Evolutionary conservation across 192 early-diverging fungal genomes (phyloP), one percentile per base, ranked within the genome.

Genomic region (Coemansia sp.): DNA sequence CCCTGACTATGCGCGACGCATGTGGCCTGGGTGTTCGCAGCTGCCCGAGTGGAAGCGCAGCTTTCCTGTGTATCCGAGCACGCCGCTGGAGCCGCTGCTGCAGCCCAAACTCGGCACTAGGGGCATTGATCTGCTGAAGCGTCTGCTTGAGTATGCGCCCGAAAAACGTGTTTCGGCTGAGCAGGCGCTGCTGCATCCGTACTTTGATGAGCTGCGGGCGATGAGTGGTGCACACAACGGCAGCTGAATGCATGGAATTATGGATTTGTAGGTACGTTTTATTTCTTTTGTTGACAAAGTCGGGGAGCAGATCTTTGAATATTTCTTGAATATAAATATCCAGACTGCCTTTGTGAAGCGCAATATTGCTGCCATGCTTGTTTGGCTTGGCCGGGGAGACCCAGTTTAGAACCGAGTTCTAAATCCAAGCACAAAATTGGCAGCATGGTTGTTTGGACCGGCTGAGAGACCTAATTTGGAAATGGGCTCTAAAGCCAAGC

Each of bases 11-110:
- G 53, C 59, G 36, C 64, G 66, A 10, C 69, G 78, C 14, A 26
- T 66, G 14, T 97, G 95, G 95, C 95, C 96, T 6, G 84, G 84
- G 8, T 88, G 94, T 25, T 86, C 88, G 19, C 87, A 90, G 74
- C 77, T 96, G 21, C 94, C 94, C 31, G 95, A 97, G 31, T 98
- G 91, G 80, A 75, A 87, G 71, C 74, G 82, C 17, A 89, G 91
- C 72, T 93, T 94, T 47, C 90, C 93, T 2, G 58, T 90, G 8
- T 94, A 89, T 67, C 73, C 85, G 17, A 82, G 80, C 42, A 86
- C 87, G 62, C 77, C 86, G 9, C 71, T 98, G 17, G 91, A 92
- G 52, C 81, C 84, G 36, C 63, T 93, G 22, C 74, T 93, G 42
- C 28, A 31, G 6, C 91, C 93, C 20, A 95, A 94, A 72, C 83